A percentile compares a stretch with the other conserved stretches of the same genome.
Evolutionary conservation across 140 eudicot genomes (phyloP).

Genomic region (Cichorium intybus): DNA sequence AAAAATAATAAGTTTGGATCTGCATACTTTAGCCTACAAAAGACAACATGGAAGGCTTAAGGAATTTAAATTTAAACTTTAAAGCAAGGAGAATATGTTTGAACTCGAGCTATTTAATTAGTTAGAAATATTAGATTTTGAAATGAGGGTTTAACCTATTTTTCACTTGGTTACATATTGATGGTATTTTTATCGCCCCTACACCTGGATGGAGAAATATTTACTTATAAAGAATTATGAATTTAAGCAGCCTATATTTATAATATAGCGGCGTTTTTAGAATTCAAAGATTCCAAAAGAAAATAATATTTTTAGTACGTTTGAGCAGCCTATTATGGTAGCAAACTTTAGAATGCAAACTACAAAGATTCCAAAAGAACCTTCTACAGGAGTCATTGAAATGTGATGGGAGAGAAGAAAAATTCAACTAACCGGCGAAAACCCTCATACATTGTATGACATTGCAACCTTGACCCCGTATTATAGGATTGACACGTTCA

Average conservation of each 20-base stretch:
- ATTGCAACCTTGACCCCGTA: conserved; percentile 18
- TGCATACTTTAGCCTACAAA: too few relatives aligned
- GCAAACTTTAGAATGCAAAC: neutral
- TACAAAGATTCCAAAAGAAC: conserved; percentile 20
- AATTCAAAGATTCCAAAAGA: neutral
- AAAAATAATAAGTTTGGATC: too few relatives aligned
- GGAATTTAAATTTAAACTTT: too few relatives aligned
- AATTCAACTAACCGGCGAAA: conserved; percentile 13
- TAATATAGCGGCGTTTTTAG: neutral
- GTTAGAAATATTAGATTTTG: too few relatives aligned
- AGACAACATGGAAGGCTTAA: too few relatives aligned
- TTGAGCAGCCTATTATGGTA: conserved; percentile 3
- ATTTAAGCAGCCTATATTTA: neutral
- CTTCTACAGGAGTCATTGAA: neutral
- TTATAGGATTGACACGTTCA: conserved; percentile 7
- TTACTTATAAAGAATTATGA: too few relatives aligned
- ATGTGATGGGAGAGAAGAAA: conserved; percentile 14
- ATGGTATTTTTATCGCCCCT: too few relatives aligned
- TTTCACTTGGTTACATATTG: neutral
- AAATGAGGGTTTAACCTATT: neutral
- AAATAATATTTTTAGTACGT: neutral
- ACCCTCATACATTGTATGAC: conserved; percentile 14
- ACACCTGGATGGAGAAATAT: too few relatives aligned
- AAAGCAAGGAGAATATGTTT: too few relatives aligned
- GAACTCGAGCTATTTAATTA: too few relatives aligned